phyloP scores from a whole-genome alignment of 2,329 filamentous ascomycete genomes.

The Apiospora hydei region DNA sequence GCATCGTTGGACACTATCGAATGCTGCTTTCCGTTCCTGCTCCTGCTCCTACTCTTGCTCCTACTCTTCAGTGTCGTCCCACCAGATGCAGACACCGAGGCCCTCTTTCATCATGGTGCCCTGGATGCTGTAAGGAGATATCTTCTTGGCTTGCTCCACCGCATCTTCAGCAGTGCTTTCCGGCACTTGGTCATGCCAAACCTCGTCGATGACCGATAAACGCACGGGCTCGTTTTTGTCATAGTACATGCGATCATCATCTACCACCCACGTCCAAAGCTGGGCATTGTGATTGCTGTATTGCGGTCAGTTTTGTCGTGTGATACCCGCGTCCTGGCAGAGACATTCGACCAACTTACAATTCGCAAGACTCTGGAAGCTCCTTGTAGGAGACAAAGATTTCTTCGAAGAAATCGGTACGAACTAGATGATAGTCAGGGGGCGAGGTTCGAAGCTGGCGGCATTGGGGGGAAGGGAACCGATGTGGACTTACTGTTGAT shows the following conservation, averaged over 20 bases:
- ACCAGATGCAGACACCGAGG: conserved; percentile 70
- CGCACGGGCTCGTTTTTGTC: conserved; percentile 90
- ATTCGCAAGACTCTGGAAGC: conserved; percentile 78
- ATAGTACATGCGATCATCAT: conserved; percentile 79
- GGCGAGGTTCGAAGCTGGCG: conserved; percentile 20
- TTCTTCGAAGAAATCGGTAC: conserved; percentile 92
- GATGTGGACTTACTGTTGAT: conserved; percentile 65
- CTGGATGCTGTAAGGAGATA: conserved; percentile 73
- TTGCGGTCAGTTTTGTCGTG: conserved; percentile 38
- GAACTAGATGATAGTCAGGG: conserved; percentile 57
- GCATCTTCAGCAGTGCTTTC: conserved; percentile 68
- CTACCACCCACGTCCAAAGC: conserved; percentile 84
- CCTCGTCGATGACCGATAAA: conserved; percentile 84
- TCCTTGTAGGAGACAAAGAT: conserved; percentile 80
- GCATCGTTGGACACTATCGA: conserved; percentile 1
- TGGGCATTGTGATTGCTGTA: conserved; percentile 75
- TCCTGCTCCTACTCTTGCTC: background rate
- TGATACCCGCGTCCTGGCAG: conserved; percentile 22
- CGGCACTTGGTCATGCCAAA: conserved; percentile 89
- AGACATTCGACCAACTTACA: conserved; percentile 61
- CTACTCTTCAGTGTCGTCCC: conserved; percentile 50
- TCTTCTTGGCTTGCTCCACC: conserved; percentile 60
- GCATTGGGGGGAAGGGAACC: conserved; percentile 14
- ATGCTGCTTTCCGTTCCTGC: background rate
- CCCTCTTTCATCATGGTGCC: conserved; percentile 70